These are phyloP conservation scores for Claviceps capensis DNA, from an alignment of 2,329 filamentous ascomycete species.

Conservation along the genomic window DNA sequence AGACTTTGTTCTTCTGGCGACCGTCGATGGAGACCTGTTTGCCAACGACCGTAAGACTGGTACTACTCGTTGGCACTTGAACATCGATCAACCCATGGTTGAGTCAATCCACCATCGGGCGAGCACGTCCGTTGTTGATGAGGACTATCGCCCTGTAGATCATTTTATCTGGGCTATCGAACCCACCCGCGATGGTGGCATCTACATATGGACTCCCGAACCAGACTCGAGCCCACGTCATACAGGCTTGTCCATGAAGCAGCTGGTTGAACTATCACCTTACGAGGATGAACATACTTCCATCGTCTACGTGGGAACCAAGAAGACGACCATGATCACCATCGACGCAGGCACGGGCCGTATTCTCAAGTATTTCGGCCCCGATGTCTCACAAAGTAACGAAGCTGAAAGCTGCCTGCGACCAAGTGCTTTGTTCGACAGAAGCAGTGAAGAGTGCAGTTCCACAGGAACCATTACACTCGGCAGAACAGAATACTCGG, in stretches of 20 bases:
- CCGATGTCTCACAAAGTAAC: conserved; percentile 52
- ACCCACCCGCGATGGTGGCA: conserved; percentile 70
- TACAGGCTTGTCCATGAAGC: conserved; percentile 66
- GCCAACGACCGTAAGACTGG: conserved; percentile 82
- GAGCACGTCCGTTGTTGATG: conserved; percentile 48
- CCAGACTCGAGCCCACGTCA: conserved; percentile 45
- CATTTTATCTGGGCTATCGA: conserved; percentile 94
- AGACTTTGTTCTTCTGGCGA: conserved; percentile 99
- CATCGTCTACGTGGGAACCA: conserved; percentile 81
- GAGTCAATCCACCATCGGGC: conserved; percentile 71
- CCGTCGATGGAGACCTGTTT: conserved; percentile 93
- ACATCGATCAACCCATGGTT: conserved; percentile 76
- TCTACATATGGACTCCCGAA: conserved; percentile 72
- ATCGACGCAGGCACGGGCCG: conserved; percentile 76
- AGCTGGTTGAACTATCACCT: conserved; percentile 72
- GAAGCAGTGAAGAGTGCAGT: conserved; percentile 62
- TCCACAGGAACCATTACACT: conserved; percentile 69
- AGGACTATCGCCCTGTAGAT: conserved; percentile 54
- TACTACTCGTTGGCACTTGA: conserved; percentile 70
- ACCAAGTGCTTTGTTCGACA: conserved; percentile 51
- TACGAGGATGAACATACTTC: conserved; percentile 56
- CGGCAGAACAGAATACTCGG: conserved; percentile 78
- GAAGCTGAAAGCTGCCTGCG: conserved; percentile 63
- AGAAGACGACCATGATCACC: conserved; percentile 79
- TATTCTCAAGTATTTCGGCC: conserved; percentile 73